Conservation (phyloP, 768 basidiomycete species). For the Mrakia hoshinonis region DNA sequence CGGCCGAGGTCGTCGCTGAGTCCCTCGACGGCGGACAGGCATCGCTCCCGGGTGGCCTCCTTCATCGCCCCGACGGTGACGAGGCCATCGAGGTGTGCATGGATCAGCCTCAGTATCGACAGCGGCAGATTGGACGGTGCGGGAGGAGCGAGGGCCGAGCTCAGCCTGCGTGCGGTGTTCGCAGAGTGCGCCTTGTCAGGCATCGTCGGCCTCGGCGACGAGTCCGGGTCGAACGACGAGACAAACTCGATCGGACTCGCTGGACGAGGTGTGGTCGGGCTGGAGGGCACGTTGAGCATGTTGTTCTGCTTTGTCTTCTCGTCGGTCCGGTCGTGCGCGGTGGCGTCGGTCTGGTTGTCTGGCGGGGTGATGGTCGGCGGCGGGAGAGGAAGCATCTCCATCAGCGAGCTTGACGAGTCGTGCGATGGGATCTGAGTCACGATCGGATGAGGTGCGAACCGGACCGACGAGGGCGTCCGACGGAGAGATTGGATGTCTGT, state of each 20-base stretch:
- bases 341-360: background rate
- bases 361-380: background rate
- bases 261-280: background rate
- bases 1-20: slow-evolving; percentile 6
- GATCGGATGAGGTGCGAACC: slow-evolving; percentile 12
- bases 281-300: background rate
- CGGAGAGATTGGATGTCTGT: slow-evolving; percentile 25
- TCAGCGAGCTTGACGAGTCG: slow-evolving; percentile 21
- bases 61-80: slow-evolving; percentile 1
- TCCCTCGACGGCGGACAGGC: background rate
- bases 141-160: slow-evolving; percentile 1
- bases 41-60: slow-evolving; percentile 3
- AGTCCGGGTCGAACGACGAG: background rate
- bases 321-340: background rate
- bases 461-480: slow-evolving; percentile 17
- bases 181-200: too few relatives aligned
- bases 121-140: slow-evolving; percentile 19
- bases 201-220: background rate
- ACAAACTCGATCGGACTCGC: background rate
- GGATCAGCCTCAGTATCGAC: slow-evolving; percentile 21
- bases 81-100: slow-evolving; percentile 17
- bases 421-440: slow-evolving; percentile 14
- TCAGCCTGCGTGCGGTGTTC: background rate
- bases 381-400: slow-evolving; percentile 14
- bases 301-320: slow-evolving; percentile 4